A percentile compares a stretch with the other conserved stretches of the same genome.
phyloP scores from a whole-genome alignment of 495 filamentous ascomycete genomes.

The Emericellopsis terricola region DNA sequence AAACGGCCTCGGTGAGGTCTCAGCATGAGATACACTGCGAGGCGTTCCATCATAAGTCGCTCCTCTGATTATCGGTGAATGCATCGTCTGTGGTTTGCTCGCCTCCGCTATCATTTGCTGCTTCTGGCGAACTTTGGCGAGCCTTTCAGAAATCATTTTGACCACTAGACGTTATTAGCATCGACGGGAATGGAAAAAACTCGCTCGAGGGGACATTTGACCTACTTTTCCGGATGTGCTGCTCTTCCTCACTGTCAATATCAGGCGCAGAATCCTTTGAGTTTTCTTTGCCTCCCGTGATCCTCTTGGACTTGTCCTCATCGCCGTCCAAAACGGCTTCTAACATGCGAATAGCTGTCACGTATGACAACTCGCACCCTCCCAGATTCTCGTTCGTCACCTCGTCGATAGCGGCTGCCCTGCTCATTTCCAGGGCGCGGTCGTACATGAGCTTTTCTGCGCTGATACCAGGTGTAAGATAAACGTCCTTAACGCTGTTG shows the following conservation, averaged over 20 bases:
- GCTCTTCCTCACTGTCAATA: constrained; percentile 9
- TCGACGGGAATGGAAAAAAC: not conserved
- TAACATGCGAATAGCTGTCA: constrained; percentile 80
- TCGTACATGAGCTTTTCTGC: constrained; percentile 98
- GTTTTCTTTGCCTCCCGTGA: constrained; percentile 4
- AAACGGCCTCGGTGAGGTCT: too few species aligned
- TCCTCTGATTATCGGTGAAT: not conserved
- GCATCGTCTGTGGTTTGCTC: constrained; percentile 1
- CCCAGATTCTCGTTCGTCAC: constrained; percentile 75
- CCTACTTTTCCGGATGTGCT: constrained; percentile 4
- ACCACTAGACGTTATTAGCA: not conserved
- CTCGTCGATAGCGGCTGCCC: constrained; percentile 85
- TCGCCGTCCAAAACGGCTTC: constrained; percentile 86
- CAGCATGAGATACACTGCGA: too few species aligned
- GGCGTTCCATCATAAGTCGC: constrained; percentile 2
- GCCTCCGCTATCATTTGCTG: constrained; percentile 3
- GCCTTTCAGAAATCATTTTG: constrained; percentile 1
- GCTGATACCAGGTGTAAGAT: constrained; percentile 55
- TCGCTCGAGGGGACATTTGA: not conserved
- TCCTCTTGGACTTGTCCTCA: constrained; percentile 32
- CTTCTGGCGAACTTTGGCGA: constrained; percentile 3
- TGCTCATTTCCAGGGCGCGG: constrained; percentile 89
- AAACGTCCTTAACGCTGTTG: constrained; percentile 34
- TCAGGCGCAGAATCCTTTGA: constrained; percentile 15
- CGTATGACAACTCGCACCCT: constrained; percentile 84